A percentile compares a stretch with the other conserved stretches of the same genome.
phyloP scores from a whole-genome alignment of 2,329 filamentous ascomycete species.

The Scedosporium apiospermum region DNA sequence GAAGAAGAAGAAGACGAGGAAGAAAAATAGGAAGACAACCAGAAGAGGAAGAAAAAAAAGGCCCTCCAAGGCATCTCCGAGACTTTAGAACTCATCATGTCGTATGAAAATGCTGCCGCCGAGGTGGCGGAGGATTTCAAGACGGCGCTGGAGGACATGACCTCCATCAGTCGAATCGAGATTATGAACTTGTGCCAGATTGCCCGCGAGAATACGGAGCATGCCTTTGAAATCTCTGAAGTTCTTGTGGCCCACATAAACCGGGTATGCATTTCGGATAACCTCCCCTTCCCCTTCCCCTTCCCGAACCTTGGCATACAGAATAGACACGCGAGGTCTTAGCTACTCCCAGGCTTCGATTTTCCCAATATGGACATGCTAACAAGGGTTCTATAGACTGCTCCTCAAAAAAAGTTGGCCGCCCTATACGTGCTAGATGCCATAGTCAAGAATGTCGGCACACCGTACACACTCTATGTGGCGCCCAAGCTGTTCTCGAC shows the following conservation, averaged over 20 bases:
- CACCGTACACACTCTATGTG: constrained; percentile 92
- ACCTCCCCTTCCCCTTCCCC: constrained; percentile 9
- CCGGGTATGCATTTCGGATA: constrained; percentile 55
- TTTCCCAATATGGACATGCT: background rate
- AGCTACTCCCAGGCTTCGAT: background rate
- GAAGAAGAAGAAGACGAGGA: background rate
- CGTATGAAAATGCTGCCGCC: constrained; percentile 8
- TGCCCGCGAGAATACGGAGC: constrained; percentile 92
- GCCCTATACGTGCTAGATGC: constrained; percentile 98
- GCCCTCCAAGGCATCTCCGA: background rate
- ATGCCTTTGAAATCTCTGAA: constrained; percentile 86
- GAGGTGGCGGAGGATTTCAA: constrained; percentile 94
- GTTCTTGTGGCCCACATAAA: constrained; percentile 89
- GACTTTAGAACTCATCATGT: constrained; percentile 3
- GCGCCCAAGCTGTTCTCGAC: constrained; percentile 85
- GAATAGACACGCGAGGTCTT: background rate
- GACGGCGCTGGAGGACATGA: constrained; percentile 84
- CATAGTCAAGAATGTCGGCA: constrained; percentile 97
- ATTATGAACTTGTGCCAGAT: constrained; percentile 97
- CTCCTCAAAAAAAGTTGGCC: constrained; percentile 81
- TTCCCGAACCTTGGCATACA: background rate
- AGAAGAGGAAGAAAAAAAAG: background rate
- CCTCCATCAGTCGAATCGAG: constrained; percentile 83
- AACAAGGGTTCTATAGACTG: constrained; percentile 48
- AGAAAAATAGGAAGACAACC: background rate